A percentile compares a stretch with the other conserved stretches of the same genome.
Evolutionary conservation across 176 grass and related monocot genomes (phyloP).

Genomic region (Musa acuminata): DNA sequence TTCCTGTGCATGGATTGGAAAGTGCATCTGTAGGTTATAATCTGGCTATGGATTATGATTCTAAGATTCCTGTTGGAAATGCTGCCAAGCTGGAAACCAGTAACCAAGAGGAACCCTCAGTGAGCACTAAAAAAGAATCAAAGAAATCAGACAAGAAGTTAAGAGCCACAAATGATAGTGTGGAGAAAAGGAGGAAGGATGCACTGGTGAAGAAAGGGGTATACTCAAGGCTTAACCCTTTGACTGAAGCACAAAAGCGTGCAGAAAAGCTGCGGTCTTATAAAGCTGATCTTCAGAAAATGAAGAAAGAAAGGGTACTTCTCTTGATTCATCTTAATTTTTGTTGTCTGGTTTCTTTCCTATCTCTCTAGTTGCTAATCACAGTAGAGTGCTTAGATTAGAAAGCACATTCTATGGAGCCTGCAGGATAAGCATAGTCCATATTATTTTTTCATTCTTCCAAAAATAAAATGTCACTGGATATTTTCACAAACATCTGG

Average conservation of each 20-base stretch:
- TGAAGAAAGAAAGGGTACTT: slow-evolving; percentile 77
- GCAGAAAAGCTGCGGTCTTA: slow-evolving; percentile 79
- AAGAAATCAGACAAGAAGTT: slow-evolving; percentile 47
- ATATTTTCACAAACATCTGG: too few species aligned
- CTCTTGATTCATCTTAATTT: slow-evolving; percentile 3
- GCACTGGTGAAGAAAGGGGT: slow-evolving; percentile 39
- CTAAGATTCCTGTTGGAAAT: slow-evolving; percentile 33
- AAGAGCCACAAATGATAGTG: slow-evolving; percentile 44
- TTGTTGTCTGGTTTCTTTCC: background rate
- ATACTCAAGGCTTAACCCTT: slow-evolving; percentile 37
- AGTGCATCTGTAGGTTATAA: slow-evolving; percentile 52
- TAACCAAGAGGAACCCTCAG: slow-evolving; percentile 30
- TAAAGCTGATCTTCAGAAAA: slow-evolving; percentile 85
- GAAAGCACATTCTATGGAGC: background rate
- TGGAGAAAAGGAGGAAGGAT: slow-evolving; percentile 71
- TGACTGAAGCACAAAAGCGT: slow-evolving; percentile 83
- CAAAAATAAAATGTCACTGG: background rate
- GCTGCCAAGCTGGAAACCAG: slow-evolving; percentile 34
- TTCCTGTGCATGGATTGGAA: slow-evolving; percentile 55
- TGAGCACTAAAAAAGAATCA: slow-evolving; percentile 27
- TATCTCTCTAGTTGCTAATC: slow-evolving; percentile 12
- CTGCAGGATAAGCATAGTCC: background rate
- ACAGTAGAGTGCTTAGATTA: background rate
- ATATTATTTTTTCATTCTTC: background rate
- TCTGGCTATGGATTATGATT: slow-evolving; percentile 64